These are phyloP conservation scores for Otatea glauca DNA, from an alignment of 176 grass and related monocot genomes.

Conservation along the genomic window DNA sequence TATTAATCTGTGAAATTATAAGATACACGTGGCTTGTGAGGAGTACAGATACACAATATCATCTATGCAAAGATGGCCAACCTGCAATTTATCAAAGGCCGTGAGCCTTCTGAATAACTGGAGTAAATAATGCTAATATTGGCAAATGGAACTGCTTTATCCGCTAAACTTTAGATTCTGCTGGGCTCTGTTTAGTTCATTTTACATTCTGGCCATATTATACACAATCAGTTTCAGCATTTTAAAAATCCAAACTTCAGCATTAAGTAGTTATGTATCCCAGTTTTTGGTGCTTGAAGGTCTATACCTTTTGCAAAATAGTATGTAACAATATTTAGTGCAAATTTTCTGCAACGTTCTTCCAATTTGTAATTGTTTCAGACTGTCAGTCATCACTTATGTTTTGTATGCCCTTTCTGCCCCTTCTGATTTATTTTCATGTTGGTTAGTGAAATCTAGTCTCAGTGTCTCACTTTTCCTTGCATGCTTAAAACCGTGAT, in stretches of 20 bases:
- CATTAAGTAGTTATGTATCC: constrained; percentile 8
- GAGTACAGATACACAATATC: background rate
- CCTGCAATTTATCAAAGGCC: background rate
- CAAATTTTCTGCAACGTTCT: background rate
- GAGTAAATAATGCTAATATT: constrained; percentile 11
- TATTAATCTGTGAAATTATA: background rate
- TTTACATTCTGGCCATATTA: constrained; percentile 29
- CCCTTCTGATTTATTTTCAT: background rate
- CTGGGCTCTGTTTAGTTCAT: background rate
- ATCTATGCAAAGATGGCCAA: background rate
- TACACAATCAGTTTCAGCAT: background rate
- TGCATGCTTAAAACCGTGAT: background rate
- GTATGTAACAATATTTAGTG: background rate
- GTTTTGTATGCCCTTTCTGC: background rate
- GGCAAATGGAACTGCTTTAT: background rate
- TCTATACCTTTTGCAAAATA: background rate
- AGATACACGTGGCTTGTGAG: background rate
- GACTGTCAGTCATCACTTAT: background rate
- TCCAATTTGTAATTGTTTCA: background rate
- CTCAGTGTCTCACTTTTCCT: constrained; percentile 8
- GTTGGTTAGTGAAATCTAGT: constrained; percentile 5
- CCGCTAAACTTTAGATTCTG: background rate
- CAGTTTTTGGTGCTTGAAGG: constrained; percentile 24
- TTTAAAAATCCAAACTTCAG: constrained; percentile 1
- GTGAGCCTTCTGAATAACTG: background rate